Evolutionary conservation across 2,329 filamentous ascomycete genomes (phyloP), one percentile per base, ranked within the genome.

Genomic region (Chaetomium sp.): DNA sequence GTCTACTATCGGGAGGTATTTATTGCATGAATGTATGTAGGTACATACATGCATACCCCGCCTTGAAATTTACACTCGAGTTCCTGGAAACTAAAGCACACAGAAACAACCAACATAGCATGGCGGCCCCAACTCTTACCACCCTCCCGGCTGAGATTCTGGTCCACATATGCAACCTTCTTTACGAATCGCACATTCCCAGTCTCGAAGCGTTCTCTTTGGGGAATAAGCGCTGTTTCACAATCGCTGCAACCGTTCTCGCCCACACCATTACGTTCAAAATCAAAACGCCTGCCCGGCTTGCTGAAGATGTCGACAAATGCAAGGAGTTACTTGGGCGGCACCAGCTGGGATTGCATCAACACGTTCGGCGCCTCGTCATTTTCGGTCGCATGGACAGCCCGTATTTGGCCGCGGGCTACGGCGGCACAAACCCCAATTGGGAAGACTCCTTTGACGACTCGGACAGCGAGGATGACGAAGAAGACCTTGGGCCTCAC

Each of bases 321-420:
- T 51, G 49, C 49, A 51, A 29, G 23, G 2, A 27, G 49, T 5
- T 27, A 16, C 49, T 51, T n/a, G 10, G 16, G 12, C 38, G 49
- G 23, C 49, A 51, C 49, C 23, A 6, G 16, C 8, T 19, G 23
- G 23, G 16, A 13, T 12, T 51, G 25, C 29, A 29, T 51, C 49
- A 51, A 51, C 49, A 51, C 49, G 49, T 51, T 23, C 49, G 49
- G 25, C 23, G 49, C 13, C 49, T 53, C 25, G 49, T 53, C 13
- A 29, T 31, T 53, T 23, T 53, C 25, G 49, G 49, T 12, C 13
- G 49, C 7, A 53, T 53, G 49, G 23, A 53, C 13, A 29, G 49
- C 10, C 49, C 49, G 2, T 53, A 29, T 29, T 29, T 10, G 25
- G 13, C 12, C 23, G 13, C 12, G 27, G 13, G 49, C 25, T 5